Percentiles rank a stretch among this genome's conserved stretches.
These are phyloP conservation scores for Mycena olivaceomarginata DNA, from an alignment of 768 basidiomycete species.

Conservation along the genomic window DNA sequence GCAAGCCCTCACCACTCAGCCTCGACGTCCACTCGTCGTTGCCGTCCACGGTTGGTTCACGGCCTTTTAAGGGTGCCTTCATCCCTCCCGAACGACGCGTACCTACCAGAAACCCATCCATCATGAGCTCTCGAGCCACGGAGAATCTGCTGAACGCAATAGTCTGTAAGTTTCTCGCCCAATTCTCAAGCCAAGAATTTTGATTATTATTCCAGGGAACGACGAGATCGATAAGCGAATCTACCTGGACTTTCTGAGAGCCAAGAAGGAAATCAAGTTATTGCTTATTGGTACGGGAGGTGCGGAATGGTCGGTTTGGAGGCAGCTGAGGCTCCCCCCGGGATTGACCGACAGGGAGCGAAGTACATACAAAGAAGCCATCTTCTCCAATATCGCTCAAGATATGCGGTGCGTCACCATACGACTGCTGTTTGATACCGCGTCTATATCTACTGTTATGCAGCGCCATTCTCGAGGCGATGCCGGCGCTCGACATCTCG, in stretches of 20 bases:
- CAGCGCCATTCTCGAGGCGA: conserved; percentile 93
- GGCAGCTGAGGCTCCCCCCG: conserved; percentile 97
- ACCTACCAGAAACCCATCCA: conserved; percentile 11
- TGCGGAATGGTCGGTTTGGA: conserved; percentile 96
- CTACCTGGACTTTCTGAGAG: conserved; percentile 89
- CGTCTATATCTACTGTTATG: not conserved
- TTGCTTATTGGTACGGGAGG: conserved; percentile 95
- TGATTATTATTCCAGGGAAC: conserved; percentile 72
- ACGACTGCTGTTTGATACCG: not conserved
- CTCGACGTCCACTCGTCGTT: not conserved
- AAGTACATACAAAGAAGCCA: conserved; percentile 95
- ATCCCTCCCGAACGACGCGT: conserved; percentile 12
- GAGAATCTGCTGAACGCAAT: conserved; percentile 5
- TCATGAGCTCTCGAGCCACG: conserved; percentile 25
- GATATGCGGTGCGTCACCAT: conserved; percentile 85
- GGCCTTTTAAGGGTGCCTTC: conserved; percentile 10
- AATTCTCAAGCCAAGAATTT: conserved; percentile 2
- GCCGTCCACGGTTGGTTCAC: not conserved
- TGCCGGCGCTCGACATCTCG: conserved; percentile 86
- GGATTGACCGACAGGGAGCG: conserved; percentile 92
- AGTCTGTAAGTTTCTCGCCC: conserved; percentile 14
- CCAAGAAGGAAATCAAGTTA: conserved; percentile 95
- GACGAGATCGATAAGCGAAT: conserved; percentile 96
- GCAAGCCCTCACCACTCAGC: conserved; percentile 6
- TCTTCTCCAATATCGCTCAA: conserved; percentile 94